Evolutionary conservation across 352 stramenopile genomes (phyloP), one percentile per base, ranked within the genome.

Genomic region (Globisporangium cystogenes): DNA sequence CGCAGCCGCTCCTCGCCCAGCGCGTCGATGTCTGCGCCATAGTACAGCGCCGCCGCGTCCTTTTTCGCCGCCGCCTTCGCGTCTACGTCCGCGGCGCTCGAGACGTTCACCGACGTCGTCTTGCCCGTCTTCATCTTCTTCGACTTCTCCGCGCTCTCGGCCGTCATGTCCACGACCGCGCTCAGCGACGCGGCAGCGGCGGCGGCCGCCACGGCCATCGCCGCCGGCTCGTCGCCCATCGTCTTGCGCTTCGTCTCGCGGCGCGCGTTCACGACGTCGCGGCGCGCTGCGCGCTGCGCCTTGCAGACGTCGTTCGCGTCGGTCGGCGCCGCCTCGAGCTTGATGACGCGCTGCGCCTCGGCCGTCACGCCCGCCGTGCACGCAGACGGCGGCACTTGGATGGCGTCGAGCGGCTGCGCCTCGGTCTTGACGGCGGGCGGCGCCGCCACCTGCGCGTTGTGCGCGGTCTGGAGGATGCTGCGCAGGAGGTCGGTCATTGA

Each of bases 111-210:
- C 8, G 67, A 72, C 54, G 70, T 74, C 33, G 71, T 72, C 49
- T 66, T 72, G 53, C 79, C 64, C n/a, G 76, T 90, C 71, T 90
- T 92, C 45, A 87, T 84, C 60, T 86, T 87, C 70, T 91, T 91
- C 40, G 51, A 70, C 62, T 69, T 71, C 31, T 82, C 69, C 20
- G 33, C 47, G 53, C 45, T 37, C 52, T 56, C 58, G 12, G 24
- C 15, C 39, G 47, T 53, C 35, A 57, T 51, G 23, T 48, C 26
- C 1, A 46, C 60, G 8, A 41, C 31, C 1, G 48, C 21, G 3
- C 27, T 31, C 3, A 57, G 46, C 20, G 65, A 64, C 26, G 59
- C 8, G 1, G 27, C 31, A 15, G 40, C 15, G 16, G 39, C 6
- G 16, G 14, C 10, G 4, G 36, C 20, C 31, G 11, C 23, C 6